phyloP scores from a whole-genome alignment of 257 asterid species.

The Dorcoceras hygrometricum region DNA sequence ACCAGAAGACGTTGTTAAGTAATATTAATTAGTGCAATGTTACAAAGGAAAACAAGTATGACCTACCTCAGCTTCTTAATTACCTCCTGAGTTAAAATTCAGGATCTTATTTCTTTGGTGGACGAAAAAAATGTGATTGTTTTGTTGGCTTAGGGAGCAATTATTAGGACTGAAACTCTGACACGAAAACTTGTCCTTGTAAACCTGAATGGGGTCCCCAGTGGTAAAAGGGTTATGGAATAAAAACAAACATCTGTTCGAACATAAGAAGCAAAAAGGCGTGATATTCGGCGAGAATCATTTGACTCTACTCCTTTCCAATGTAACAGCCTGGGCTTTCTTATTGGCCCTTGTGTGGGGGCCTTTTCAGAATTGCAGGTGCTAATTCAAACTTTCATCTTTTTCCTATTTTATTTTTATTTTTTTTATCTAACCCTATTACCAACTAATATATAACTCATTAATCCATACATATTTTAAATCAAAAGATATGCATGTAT shows the following conservation, averaged over 20 bases:
- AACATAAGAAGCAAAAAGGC: slow-evolving; percentile 21
- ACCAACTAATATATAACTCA: too few species aligned
- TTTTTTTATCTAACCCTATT: too few species aligned
- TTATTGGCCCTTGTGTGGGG: slow-evolving; percentile 53
- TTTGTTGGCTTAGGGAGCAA: slow-evolving; percentile 18
- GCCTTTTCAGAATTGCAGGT: too few species aligned
- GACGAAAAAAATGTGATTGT: slow-evolving; percentile 4
- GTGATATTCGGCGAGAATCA: slow-evolving; percentile 42
- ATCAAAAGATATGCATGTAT: too few species aligned
- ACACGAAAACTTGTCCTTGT: slow-evolving; percentile 55
- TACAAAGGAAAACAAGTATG: too few species aligned
- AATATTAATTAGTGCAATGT: too few species aligned
- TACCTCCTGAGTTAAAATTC: background rate
- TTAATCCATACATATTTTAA: too few species aligned
- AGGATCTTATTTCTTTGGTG: slow-evolving; percentile 2
- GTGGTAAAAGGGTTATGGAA: too few species aligned
- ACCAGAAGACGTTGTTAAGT: too few species aligned
- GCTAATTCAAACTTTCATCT: too few species aligned
- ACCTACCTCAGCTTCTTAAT: too few species aligned
- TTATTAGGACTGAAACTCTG: slow-evolving; percentile 31
- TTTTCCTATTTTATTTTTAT: too few species aligned
- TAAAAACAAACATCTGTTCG: slow-evolving; percentile 21
- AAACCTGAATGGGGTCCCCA: slow-evolving; percentile 35
- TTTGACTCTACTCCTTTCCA: slow-evolving; percentile 48
- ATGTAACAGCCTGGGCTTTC: slow-evolving; percentile 55